Conservation (phyloP, 148 eudicot genomes). For the Chenopodium album region DNA sequence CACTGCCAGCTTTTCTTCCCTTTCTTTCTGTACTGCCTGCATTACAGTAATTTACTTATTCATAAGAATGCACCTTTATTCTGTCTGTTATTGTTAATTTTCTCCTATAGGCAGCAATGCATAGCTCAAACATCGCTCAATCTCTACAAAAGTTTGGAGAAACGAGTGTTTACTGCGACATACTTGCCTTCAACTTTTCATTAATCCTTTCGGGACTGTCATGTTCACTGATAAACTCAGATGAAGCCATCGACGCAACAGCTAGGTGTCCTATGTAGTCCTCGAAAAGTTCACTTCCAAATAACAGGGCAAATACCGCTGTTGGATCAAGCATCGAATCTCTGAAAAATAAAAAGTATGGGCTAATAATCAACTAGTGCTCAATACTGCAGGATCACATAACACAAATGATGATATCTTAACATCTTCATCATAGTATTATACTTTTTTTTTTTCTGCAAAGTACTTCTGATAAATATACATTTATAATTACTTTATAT, state of each 20-base stretch:
- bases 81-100: neutral
- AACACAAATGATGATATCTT: neutral
- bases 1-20: slow-evolving; percentile 79
- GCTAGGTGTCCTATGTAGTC: slow-evolving; percentile 91
- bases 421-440: neutral
- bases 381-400: neutral
- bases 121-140: neutral
- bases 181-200: slow-evolving; percentile 83
- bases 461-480: neutral
- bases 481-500: too few species aligned
- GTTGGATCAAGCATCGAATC: slow-evolving; percentile 94
- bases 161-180: neutral
- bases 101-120: neutral
- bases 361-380: neutral
- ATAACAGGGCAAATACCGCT: slow-evolving; percentile 86
- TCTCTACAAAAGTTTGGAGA: neutral
- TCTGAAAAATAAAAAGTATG: slow-evolving; percentile 32
- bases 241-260: slow-evolving; percentile 93
- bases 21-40: slow-evolving; percentile 81
- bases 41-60: slow-evolving; percentile 14
- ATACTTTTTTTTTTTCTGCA: neutral
- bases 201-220: slow-evolving; percentile 68
- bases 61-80: neutral
- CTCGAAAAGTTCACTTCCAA: slow-evolving; percentile 96
- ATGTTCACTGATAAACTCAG: slow-evolving; percentile 57